A percentile compares a stretch with the other conserved stretches of the same genome.
These are phyloP conservation scores for Boletus subcaerulescens DNA, from an alignment of 768 basidiomycete species.

Conservation along the genomic window DNA sequence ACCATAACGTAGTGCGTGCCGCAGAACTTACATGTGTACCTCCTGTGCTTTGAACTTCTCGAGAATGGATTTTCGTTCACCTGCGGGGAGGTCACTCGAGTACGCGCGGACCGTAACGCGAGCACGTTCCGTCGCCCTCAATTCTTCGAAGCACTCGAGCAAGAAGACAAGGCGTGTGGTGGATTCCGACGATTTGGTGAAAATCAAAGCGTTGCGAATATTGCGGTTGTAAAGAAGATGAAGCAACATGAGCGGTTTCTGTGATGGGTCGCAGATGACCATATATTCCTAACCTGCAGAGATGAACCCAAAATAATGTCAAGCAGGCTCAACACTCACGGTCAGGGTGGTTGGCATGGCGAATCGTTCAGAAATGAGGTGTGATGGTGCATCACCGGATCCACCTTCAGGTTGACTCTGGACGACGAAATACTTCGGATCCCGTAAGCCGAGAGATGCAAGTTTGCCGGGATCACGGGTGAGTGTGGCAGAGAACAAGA, in stretches of 20 bases:
- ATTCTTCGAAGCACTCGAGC: conserved; percentile 75
- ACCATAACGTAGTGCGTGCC: not conserved
- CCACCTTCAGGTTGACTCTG: conserved; percentile 44
- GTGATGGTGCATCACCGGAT: conserved; percentile 40
- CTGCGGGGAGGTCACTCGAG: conserved; percentile 77
- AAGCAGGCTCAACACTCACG: conserved; percentile 40
- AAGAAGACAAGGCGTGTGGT: conserved; percentile 78
- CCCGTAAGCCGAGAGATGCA: conserved; percentile 68
- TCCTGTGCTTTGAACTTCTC: conserved; percentile 79
- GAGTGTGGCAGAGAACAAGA: conserved; percentile 94
- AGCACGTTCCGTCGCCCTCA: conserved; percentile 25
- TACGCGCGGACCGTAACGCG: conserved; percentile 62
- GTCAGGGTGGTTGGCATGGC: conserved; percentile 76
- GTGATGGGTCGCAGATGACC: conserved; percentile 70
- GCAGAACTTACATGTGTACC: conserved; percentile 69
- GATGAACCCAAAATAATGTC: not conserved
- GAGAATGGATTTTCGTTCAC: conserved; percentile 73
- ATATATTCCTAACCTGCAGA: conserved; percentile 70
- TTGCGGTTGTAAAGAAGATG: conserved; percentile 67
- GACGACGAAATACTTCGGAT: conserved; percentile 88
- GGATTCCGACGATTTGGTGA: conserved; percentile 96
- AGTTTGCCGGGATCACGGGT: conserved; percentile 94
- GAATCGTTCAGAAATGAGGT: conserved; percentile 70
- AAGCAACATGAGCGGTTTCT: conserved; percentile 89
- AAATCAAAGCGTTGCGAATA: conserved; percentile 76